A percentile compares a stretch with the other conserved stretches of the same genome.
Conservation (phyloP, 1,284 basidiomycete species). For the Stereum hirsutum region DNA sequence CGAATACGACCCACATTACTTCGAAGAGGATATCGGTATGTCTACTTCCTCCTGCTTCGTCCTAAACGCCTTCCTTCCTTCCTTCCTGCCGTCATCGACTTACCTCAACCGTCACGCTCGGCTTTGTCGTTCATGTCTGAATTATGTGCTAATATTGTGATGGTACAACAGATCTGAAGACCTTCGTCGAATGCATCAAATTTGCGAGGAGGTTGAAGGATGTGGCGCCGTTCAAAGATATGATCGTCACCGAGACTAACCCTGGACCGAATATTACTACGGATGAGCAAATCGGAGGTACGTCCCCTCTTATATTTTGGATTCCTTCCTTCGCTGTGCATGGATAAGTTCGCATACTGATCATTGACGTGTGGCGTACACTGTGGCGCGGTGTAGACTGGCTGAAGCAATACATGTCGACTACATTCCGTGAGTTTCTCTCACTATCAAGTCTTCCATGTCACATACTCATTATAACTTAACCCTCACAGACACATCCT, state of each 20-base stretch:
- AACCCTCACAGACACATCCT: conserved; percentile 13
- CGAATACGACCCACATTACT: conserved; percentile 10
- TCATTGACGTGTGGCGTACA: no score
- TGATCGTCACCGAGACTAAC: conserved; percentile 1
- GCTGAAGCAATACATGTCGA: background rate
- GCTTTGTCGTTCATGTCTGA: no score
- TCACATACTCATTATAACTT: background rate
- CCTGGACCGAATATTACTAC: conserved; percentile 11
- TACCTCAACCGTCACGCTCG: no score
- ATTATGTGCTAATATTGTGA: no score
- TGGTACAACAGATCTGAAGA: conserved; percentile 9
- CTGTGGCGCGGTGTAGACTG: background rate
- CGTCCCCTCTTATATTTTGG: background rate
- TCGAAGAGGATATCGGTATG: conserved; percentile 12
- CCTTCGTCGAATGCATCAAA: conserved; percentile 8
- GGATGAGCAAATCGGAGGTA: conserved; percentile 11
- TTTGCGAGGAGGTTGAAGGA: conserved; percentile 6
- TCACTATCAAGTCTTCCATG: background rate
- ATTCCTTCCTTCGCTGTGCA: no score
- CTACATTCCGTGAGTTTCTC: background rate
- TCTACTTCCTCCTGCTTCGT: background rate
- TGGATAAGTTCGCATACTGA: no score
- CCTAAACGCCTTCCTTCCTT: no score
- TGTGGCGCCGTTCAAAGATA: conserved; percentile 8
- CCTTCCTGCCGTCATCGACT: no score